These are phyloP conservation scores for Wickerhamiella pararugosa DNA, from an alignment of 1,139 yeast species.

Conservation along the genomic window DNA sequence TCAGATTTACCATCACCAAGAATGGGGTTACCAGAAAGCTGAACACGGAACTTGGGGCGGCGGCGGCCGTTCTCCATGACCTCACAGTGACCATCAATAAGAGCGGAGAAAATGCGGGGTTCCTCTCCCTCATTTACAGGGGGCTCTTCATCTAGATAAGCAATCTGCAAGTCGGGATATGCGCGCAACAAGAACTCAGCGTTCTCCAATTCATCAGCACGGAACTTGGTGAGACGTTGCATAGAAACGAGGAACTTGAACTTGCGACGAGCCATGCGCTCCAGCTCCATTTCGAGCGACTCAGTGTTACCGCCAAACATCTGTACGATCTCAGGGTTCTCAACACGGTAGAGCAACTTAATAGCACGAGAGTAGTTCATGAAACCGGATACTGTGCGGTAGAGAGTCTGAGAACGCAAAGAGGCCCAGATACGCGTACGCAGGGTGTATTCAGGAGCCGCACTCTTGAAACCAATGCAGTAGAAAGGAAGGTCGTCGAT, in stretches of 20 bases:
- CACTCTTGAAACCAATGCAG: conserved; percentile 98
- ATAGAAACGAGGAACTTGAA: conserved; percentile 93
- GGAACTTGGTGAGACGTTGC: conserved; percentile 96
- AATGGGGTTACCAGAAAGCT: conserved; percentile 96
- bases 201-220: conserved; percentile 94
- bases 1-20: conserved; percentile 99
- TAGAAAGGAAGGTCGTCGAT: conserved; percentile 96
- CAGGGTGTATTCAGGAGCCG: conserved; percentile 96
- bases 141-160: conserved; percentile 90
- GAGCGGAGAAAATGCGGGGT: conserved; percentile 90
- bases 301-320: conserved; percentile 98
- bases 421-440: conserved; percentile 99
- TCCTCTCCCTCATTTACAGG: conserved; percentile 90
- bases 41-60: conserved; percentile 96
- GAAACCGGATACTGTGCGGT: conserved; percentile 97
- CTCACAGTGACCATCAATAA: conserved; percentile 98
- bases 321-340: conserved; percentile 96
- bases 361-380: conserved; percentile 99
- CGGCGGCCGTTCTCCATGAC: conserved; percentile 95
- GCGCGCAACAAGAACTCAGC: conserved; percentile 97
- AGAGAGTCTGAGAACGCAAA: conserved; percentile 90
- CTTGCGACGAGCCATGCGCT: conserved; percentile 98
- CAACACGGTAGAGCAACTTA: conserved; percentile 92
- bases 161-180: conserved; percentile 96
- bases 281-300: conserved; percentile 83